Conservation (phyloP, 2,329 filamentous ascomycete genomes). For the Diaporthe aspalathi region DNA sequence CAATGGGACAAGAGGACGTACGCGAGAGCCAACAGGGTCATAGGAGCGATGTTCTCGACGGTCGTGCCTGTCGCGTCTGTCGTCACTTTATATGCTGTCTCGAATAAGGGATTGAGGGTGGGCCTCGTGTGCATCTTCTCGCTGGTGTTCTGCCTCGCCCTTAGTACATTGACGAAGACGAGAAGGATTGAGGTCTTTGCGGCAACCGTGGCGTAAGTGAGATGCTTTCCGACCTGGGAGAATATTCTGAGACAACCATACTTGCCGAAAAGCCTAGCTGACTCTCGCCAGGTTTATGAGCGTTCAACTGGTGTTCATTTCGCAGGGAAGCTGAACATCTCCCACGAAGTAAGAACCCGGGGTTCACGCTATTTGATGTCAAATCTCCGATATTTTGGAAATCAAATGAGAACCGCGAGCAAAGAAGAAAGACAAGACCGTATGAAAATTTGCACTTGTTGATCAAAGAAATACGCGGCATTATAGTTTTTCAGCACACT, state of each 20-base stretch:
- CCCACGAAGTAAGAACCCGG: no score
- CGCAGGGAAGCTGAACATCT: neutral
- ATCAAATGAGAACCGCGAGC: no score
- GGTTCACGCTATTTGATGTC: neutral
- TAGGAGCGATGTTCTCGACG: constrained; percentile 41
- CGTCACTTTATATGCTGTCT: constrained; percentile 41
- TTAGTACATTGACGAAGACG: constrained; percentile 45
- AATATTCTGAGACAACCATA: neutral
- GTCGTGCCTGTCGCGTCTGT: constrained; percentile 42
- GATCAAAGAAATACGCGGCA: no score
- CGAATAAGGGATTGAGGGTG: constrained; percentile 39
- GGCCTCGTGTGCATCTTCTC: constrained; percentile 45
- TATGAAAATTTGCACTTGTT: neutral
- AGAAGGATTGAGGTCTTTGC: constrained; percentile 46
- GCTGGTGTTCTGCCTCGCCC: constrained; percentile 44
- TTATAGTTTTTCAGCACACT: no score
- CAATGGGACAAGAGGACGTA: constrained; percentile 27
- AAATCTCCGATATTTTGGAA: neutral
- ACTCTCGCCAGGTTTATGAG: constrained; percentile 36
- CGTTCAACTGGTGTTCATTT: constrained; percentile 35
- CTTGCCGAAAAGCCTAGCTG: neutral
- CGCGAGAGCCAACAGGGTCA: constrained; percentile 28
- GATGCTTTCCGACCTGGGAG: no score
- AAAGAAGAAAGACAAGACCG: no score
- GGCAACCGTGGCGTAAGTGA: constrained; percentile 44